These are phyloP conservation scores for Beauveria varroae DNA, from an alignment of 2,329 filamentous ascomycete genomes.

Conservation along the genomic window DNA sequence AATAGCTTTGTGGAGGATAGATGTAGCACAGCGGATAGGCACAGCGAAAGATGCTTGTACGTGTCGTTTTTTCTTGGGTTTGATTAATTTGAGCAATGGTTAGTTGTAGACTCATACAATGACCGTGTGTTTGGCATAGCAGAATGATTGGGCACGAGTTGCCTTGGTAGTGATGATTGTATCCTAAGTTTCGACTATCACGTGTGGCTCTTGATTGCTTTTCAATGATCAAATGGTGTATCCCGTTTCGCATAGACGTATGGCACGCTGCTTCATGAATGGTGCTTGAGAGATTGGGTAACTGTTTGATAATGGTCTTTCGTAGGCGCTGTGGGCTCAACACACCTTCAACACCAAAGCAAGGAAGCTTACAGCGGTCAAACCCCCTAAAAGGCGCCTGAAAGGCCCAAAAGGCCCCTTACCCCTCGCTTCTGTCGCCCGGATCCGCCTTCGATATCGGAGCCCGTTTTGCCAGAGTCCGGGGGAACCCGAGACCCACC, in stretches of 20 bases:
- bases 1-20: neutral
- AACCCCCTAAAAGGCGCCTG: neutral
- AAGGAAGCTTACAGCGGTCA: neutral
- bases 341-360: neutral
- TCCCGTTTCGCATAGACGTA: neutral
- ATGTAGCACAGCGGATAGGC: conserved; percentile 6
- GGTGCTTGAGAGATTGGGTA: neutral
- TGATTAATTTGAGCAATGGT: conserved; percentile 6
- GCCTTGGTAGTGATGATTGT: neutral
- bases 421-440: neutral
- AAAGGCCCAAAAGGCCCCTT: neutral
- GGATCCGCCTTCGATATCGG: conserved; percentile 8
- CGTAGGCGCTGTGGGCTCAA: neutral
- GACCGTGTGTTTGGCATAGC: neutral
- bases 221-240: no score
- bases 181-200: no score
- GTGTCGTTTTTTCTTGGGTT: conserved; percentile 4
- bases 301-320: conserved; percentile 3
- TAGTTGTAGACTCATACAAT: conserved; percentile 1
- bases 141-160: neutral
- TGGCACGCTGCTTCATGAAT: neutral
- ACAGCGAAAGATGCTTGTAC: neutral
- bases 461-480: conserved; percentile 9
- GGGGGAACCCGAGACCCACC: conserved; percentile 21
- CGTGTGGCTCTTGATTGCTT: no score